Percentiles rank a stretch among this genome's conserved stretches.
Conservation (phyloP, 2,329 filamentous ascomycete genomes). For the Curvularia hawaiiensis region DNA sequence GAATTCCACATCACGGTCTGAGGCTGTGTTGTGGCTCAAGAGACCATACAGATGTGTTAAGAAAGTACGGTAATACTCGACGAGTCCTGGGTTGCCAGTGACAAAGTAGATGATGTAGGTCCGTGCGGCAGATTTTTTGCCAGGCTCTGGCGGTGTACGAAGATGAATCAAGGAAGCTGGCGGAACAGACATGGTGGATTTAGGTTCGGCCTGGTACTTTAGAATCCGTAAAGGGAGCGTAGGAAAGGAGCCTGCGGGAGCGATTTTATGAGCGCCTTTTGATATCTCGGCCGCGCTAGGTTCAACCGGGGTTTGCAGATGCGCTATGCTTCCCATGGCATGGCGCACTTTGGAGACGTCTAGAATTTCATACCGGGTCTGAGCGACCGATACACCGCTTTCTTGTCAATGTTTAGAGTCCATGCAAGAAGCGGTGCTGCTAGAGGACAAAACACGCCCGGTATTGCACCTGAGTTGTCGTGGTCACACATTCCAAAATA, state of each 20-base stretch:
- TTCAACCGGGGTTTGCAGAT: constrained; percentile 4
- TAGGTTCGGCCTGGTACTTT: neutral
- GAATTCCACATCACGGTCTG: constrained; percentile 28
- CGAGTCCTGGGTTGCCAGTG: constrained; percentile 76
- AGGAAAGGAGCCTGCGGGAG: constrained; percentile 6
- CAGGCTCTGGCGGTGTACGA: constrained; percentile 25
- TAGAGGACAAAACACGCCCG: neutral
- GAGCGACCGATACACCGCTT: neutral
- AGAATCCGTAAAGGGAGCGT: neutral
- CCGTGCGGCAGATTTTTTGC: constrained; percentile 25
- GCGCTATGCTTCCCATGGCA: constrained; percentile 3
- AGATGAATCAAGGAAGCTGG: constrained; percentile 35
- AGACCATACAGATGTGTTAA: constrained; percentile 62
- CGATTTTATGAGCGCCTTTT: constrained; percentile 15
- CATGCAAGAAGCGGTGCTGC: neutral
- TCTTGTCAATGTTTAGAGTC: neutral
- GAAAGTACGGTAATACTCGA: constrained; percentile 75
- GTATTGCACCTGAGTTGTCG: neutral
- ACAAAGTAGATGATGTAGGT: constrained; percentile 70
- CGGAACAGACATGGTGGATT: constrained; percentile 15
- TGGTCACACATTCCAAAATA: neutral
- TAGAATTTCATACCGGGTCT: constrained; percentile 4
- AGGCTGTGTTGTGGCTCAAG: constrained; percentile 50
- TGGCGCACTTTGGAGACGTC: constrained; percentile 2
- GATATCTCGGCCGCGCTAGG: constrained; percentile 21